Conservation (phyloP, 176 grass and related monocot species). For the Panicum miliaceum region DNA sequence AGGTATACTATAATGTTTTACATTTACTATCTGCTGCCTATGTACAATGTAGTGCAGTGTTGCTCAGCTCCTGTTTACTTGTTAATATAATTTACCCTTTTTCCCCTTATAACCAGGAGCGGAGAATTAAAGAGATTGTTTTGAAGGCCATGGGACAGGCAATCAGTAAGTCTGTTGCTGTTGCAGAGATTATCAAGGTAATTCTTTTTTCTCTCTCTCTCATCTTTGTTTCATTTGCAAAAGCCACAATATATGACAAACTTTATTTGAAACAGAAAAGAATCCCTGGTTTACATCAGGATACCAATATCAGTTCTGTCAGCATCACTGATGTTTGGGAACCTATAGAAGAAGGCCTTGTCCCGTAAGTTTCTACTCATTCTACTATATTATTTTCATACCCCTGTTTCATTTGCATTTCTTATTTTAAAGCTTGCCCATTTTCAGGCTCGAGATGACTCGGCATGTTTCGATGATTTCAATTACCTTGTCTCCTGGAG, state of each 20-base stretch:
- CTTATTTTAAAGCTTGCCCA: background rate
- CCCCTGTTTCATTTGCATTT: conserved; percentile 1
- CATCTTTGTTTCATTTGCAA: conserved; percentile 12
- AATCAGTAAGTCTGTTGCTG: conserved; percentile 87
- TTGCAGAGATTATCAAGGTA: conserved; percentile 98
- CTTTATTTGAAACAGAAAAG: conserved; percentile 73
- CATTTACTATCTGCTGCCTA: background rate
- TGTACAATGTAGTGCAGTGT: background rate
- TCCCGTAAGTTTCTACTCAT: conserved; percentile 61
- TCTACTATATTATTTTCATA: conserved; percentile 28
- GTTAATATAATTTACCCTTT: background rate
- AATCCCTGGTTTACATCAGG: conserved; percentile 75
- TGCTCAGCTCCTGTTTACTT: conserved; percentile 8
- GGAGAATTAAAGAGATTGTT: conserved; percentile 80
- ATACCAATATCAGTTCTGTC: conserved; percentile 82
- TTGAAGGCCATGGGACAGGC: conserved; percentile 98
- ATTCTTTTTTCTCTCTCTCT: conserved; percentile 16
- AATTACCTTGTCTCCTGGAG: conserved; percentile 77
- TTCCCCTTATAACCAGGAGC: conserved; percentile 57
- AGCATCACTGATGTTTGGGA: conserved; percentile 98
- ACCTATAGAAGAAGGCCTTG: conserved; percentile 98
- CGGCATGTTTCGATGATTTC: conserved; percentile 96
- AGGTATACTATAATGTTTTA: background rate
- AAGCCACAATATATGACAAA: conserved; percentile 23
- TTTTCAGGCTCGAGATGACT: conserved; percentile 77